A percentile compares a stretch with the other conserved stretches of the same genome.
Conservation (phyloP, 2,329 filamentous ascomycete genomes). For the Scopulariopsis brevicaulis region DNA sequence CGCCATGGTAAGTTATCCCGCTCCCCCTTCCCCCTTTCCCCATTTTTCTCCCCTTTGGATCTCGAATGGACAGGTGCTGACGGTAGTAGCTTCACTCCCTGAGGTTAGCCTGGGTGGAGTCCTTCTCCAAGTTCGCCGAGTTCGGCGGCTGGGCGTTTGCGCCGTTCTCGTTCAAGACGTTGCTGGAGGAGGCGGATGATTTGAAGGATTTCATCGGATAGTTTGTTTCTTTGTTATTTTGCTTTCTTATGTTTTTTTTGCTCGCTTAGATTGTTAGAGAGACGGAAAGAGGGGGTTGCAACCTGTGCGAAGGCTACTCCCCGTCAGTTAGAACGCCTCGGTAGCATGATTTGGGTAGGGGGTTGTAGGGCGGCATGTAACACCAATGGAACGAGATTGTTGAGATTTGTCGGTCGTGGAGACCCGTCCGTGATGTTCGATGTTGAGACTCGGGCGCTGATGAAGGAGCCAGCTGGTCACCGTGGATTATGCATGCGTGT, state of each 20-base stretch:
- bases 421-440: too few species aligned
- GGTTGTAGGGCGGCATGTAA: not conserved
- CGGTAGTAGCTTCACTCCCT: slow-evolving; percentile 50
- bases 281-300: not conserved
- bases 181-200: slow-evolving; percentile 73
- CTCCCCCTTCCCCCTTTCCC: not conserved
- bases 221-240: slow-evolving; percentile 1
- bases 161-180: slow-evolving; percentile 76
- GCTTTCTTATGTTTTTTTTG: not conserved
- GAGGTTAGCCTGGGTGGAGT: slow-evolving; percentile 91
- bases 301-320: too few species aligned
- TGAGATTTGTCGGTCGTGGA: too few species aligned
- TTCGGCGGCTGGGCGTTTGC: slow-evolving; percentile 79
- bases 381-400: not conserved
- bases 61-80: not conserved
- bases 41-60: not conserved
- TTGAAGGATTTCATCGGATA: slow-evolving; percentile 43
- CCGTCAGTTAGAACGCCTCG: too few species aligned
- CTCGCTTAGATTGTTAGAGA: not conserved
- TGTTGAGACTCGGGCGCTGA: too few species aligned
- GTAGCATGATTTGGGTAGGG: too few species aligned
- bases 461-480: too few species aligned
- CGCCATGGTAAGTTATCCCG: slow-evolving; percentile 56
- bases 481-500: too few species aligned
- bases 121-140: slow-evolving; percentile 95